Evolutionary conservation across 2,329 filamentous ascomycete species (phyloP).

Genomic region (Colletotrichum sp.): DNA sequence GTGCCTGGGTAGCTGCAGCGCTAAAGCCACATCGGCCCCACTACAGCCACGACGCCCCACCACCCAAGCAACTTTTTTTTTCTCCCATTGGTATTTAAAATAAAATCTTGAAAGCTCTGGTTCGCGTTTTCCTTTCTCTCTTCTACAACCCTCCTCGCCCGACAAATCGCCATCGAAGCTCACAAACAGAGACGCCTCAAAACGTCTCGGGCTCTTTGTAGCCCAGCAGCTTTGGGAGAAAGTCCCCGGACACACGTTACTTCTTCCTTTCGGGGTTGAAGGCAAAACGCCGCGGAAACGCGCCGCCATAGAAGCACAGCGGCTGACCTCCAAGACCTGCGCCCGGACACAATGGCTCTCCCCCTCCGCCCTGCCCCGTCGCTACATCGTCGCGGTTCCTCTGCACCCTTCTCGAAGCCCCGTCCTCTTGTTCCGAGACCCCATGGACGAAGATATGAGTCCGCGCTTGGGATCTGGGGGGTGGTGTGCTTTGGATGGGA

Average conservation of each 20-base stretch:
- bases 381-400: constrained; percentile 46
- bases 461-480: constrained; percentile 53
- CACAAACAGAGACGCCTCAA: constrained; percentile 75
- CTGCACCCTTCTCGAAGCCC: constrained; percentile 13
- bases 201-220: constrained; percentile 37
- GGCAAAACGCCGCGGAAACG: constrained; percentile 80
- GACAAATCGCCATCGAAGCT: constrained; percentile 99
- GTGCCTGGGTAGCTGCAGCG: not conserved
- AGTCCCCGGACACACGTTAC: constrained; percentile 90
- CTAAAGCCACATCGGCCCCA: not conserved
- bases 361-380: constrained; percentile 43
- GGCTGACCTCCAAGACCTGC: constrained; percentile 77
- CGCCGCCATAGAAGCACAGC: constrained; percentile 99
- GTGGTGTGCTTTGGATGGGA: constrained; percentile 18
- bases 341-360: constrained; percentile 44
- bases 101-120: constrained; percentile 2
- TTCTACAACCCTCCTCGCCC: constrained; percentile 82
- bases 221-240: constrained; percentile 92
- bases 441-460: constrained; percentile 90
- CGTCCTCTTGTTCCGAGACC: constrained; percentile 43
- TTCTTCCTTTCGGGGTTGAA: constrained; percentile 45
- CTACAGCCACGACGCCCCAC: constrained; percentile 14
- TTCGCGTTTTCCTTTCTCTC: constrained; percentile 33
- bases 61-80: not conserved
- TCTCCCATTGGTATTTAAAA: constrained; percentile 1